Conservation (phyloP, 208 protist species). For the Wallacemonas collosoma region DNA sequence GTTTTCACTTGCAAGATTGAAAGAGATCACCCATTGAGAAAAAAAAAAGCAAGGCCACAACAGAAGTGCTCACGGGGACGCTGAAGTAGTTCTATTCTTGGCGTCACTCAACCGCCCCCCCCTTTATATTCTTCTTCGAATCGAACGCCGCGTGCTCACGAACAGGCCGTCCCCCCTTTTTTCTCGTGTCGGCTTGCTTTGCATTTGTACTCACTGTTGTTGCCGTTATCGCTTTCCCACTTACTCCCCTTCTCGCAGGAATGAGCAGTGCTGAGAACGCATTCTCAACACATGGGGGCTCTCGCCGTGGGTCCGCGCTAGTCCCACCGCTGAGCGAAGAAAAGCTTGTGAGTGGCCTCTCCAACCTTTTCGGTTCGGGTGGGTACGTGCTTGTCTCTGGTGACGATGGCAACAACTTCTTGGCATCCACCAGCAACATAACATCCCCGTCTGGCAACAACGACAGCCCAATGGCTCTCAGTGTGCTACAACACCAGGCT, state of each 20-base stretch:
- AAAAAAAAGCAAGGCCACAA: no score
- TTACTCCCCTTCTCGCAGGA: background rate
- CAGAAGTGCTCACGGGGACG: background rate
- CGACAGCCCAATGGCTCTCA: conserved; percentile 26
- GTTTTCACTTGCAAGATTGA: no score
- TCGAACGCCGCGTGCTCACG: background rate
- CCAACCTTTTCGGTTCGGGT: conserved; percentile 18
- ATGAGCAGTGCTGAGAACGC: conserved; percentile 7
- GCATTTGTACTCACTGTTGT: background rate
- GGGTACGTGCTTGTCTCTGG: conserved; percentile 11
- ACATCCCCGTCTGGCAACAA: conserved; percentile 24
- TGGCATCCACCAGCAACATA: conserved; percentile 2
- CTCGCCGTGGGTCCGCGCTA: conserved; percentile 2
- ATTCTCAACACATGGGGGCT: conserved; percentile 4
- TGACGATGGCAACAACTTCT: conserved; percentile 7
- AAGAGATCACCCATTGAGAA: no score
- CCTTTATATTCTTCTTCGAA: no score
- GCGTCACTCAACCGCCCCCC: no score
- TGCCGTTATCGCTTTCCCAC: conserved; percentile 19
- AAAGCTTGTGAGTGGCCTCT: conserved; percentile 28
- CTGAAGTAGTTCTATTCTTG: background rate
- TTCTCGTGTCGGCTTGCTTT: background rate
- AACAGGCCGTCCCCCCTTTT: conserved; percentile 8
- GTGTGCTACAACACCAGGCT: conserved; percentile 49
- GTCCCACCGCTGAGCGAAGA: conserved; percentile 48